Evolutionary conservation across 192 early-diverging fungal species (phyloP), one percentile per base, ranked within the genome.

Genomic region (Pilaira anomala): DNA sequence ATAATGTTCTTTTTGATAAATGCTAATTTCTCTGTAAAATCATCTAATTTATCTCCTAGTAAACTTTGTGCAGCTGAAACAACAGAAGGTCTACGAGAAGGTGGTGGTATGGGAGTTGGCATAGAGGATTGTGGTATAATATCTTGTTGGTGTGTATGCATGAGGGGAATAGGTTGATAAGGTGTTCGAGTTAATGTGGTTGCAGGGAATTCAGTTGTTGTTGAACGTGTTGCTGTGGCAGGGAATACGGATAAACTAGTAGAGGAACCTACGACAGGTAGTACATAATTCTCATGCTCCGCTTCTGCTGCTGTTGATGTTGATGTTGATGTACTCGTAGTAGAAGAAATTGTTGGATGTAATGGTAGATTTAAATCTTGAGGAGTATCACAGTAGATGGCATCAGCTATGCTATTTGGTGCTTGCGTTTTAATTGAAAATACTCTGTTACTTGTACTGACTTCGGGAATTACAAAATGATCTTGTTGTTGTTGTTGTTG

Each of bases 1-100:
- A 75, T 70, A 12, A 73, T 73, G 14, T 69, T 75, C 45, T 75
- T 75, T 33, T 62, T 60, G 19, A 75, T 75, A 36, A 62, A 75
- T 0, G 73, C 68, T 21, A 75, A 25, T 7, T 75, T 75, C 25
- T 70, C 73, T 46, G 68, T 75, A 39, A 75, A 60, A 16, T 75
- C 68, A 41, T 75, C 73, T 2, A 75, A 26, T 54, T 66, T 69
- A 30, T 75, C 73, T 2, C 71, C 71, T 2, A 73, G 49, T 6
- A 67, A 46, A 13, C 60, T 50, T 16, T 72, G 70, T n/a, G 70
- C 70, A 7, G 65, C 65, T 11, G 65, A 41, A 14, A 66, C 65
- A 12, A 73, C 65, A 3, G 71, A 63, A 1, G 71, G 61, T 7
- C 70, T 59, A 36, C 56, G 40, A 26, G 19, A 12, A 25, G 56